Evolutionary conservation across 129 eudicot genomes (phyloP).

Genomic region (Tanacetum coccineum): DNA sequence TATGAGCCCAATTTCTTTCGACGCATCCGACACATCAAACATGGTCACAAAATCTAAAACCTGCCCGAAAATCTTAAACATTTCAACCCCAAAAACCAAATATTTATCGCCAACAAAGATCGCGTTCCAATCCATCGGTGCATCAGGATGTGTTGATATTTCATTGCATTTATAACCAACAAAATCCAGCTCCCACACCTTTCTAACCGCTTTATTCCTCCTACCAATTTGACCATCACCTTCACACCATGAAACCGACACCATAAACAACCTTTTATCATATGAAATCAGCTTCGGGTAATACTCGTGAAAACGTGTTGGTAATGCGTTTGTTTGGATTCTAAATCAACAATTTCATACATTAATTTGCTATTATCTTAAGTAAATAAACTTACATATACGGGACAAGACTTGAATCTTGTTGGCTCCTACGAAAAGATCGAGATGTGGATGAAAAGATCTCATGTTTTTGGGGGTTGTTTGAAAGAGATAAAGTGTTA

Average conservation of each 20-base stretch:
- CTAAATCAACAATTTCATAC: constrained; percentile 73
- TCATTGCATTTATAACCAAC: constrained; percentile 52
- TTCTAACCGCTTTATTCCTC: constrained; percentile 89
- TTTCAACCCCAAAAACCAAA: constrained; percentile 79
- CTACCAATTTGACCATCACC: constrained; percentile 97
- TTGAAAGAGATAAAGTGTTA: too few species aligned
- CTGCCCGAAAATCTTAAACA: constrained; percentile 97
- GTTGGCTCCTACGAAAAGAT: too few species aligned
- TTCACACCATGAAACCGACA: constrained; percentile 96
- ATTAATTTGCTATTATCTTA: too few species aligned
- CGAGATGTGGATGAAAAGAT: too few species aligned
- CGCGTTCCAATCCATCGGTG: constrained; percentile 98
- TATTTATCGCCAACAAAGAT: constrained; percentile 69
- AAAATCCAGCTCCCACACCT: constrained; percentile 91
- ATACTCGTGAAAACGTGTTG: constrained; percentile 81
- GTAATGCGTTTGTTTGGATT: constrained; percentile 47
- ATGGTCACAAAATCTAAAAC: constrained; percentile 80
- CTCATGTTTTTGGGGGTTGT: too few species aligned
- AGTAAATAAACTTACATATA: too few species aligned
- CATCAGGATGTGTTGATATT: constrained; percentile 79
- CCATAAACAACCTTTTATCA: constrained; percentile 61
- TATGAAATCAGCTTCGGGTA: constrained; percentile 76
- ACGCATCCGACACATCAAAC: constrained; percentile 50
- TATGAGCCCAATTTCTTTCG: constrained; percentile 64
- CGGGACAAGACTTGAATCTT: too few species aligned